Conservation (phyloP, 2,329 filamentous ascomycete genomes). For the Magnaporthiopsis incrustans region DNA sequence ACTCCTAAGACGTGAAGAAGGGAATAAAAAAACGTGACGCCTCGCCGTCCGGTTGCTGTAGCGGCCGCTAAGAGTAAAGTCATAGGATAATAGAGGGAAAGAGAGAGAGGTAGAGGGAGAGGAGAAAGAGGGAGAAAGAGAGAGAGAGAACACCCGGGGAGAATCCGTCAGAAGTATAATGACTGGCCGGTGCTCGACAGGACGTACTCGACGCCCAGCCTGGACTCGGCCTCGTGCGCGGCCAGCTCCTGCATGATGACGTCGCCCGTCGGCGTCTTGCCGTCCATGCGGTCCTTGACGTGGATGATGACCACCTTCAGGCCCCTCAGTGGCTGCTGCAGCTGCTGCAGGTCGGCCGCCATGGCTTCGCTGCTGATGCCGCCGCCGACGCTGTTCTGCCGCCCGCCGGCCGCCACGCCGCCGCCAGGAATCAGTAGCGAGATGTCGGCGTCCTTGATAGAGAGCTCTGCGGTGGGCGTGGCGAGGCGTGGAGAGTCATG, state of each 20-base stretch:
- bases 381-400: neutral
- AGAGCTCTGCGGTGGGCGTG: slow-evolving; percentile 40
- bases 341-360: slow-evolving; percentile 4
- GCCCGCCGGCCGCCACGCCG: neutral
- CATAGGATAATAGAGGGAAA: neutral
- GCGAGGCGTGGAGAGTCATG: slow-evolving; percentile 33
- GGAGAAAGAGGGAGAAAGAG: neutral
- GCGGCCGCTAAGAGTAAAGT: neutral
- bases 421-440: slow-evolving; percentile 7
- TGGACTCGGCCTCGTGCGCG: slow-evolving; percentile 54
- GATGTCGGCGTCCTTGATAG: slow-evolving; percentile 26
- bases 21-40: neutral
- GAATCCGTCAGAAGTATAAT: slow-evolving; percentile 35
- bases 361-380: neutral
- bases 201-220: slow-evolving; percentile 72
- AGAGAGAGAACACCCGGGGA: too few relatives aligned
- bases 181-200: slow-evolving; percentile 60
- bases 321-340: slow-evolving; percentile 51
- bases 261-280: slow-evolving; percentile 57
- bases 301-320: slow-evolving; percentile 85
- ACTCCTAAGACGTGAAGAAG: neutral
- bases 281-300: slow-evolving; percentile 76
- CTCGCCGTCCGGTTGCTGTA: neutral
- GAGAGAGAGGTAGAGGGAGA: neutral
- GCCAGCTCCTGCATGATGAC: slow-evolving; percentile 62